phyloP scores from a whole-genome alignment of 148 eudicot genomes.

The Rhododendron simsii region DNA sequence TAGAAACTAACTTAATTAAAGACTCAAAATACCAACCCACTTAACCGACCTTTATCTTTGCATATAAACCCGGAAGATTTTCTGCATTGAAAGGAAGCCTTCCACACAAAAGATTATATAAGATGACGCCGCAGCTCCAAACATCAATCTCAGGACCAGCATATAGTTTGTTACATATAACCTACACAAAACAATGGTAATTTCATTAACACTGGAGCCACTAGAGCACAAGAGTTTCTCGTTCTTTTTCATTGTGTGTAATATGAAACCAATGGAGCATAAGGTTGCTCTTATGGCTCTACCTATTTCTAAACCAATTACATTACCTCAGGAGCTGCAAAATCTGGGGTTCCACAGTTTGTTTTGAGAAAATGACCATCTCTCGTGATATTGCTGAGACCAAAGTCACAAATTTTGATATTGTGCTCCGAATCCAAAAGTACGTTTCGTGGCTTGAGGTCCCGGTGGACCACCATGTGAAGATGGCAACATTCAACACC shows the following conservation, averaged over 20 bases:
- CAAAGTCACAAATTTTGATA: conserved; percentile 96
- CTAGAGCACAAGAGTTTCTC: too few relatives aligned
- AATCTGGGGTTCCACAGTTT: conserved; percentile 94
- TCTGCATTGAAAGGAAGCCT: conserved; percentile 95
- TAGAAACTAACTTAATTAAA: too few relatives aligned
- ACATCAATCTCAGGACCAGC: conserved; percentile 99
- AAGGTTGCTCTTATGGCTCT: background rate
- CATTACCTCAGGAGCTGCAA: conserved; percentile 94
- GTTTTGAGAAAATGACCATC: conserved; percentile 98
- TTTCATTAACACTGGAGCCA: too few relatives aligned
- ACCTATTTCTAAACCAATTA: background rate
- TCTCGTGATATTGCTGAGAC: conserved; percentile 91
- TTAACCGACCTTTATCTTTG: too few relatives aligned
- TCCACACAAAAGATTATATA: conserved; percentile 97
- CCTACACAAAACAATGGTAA: conserved; percentile 28
- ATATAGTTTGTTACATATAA: conserved; percentile 86
- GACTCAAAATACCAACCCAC: too few relatives aligned
- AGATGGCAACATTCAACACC: conserved; percentile 96
- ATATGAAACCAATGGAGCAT: too few relatives aligned
- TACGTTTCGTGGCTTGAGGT: conserved; percentile 89
- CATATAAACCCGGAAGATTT: background rate
- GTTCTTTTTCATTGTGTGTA: too few relatives aligned
- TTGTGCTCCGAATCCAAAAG: conserved; percentile 74
- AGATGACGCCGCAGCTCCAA: conserved; percentile 97
- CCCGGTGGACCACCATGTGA: conserved; percentile 96